Evolutionary conservation across 2,329 filamentous ascomycete genomes (phyloP), one percentile per base, ranked within the genome.

Genomic region (Nannizziopsis barbatae): DNA sequence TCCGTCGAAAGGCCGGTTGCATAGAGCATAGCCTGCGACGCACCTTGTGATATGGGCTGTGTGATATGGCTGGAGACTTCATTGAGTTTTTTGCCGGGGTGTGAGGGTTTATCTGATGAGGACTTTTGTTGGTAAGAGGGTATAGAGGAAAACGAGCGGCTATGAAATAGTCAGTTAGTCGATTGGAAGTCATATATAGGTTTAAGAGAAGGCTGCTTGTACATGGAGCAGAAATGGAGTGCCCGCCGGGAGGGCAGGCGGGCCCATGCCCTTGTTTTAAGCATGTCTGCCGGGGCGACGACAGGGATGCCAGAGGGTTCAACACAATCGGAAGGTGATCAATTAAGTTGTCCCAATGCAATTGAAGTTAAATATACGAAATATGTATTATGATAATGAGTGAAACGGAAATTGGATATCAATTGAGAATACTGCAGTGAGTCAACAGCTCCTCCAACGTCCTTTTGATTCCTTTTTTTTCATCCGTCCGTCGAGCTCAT

Each of bases 11-110:
- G 74, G 47, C 93, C 93, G 1, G 90, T 95, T 57, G 86, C 92
- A 74, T 95, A 98, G 50, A 98, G 76, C 93, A 98, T 98, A 55
- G 93, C 92, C 73, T 98, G 92, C 37, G 92, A 96, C 48, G 93
- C 92, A 58, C 92, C 92, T 73, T 98, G 92, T 31, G 90, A 92
- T 73, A 95, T 96, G 64, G 89, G 90, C 71, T 96, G 89, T 20
- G 92, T 98, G 72, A 98, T 90, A 64, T 74, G 68, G 53, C 80
- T 73, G 52, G 89, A 95, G 64, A 90, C 75, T 66, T 80, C 86
- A 76, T 98, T 98, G 66, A 95, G 78, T 58, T 49, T 42, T 27
- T 45, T 50, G 8, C 46, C 46, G n/a, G 45, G 53, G 52, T 40
- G 56, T 20, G 14, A 11, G 22, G 36, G 46, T n/a, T 47, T 44